A percentile compares a stretch with the other conserved stretches of the same genome.
phyloP scores from a whole-genome alignment of 1,284 basidiomycete genomes.

The Fistulinella staudtii region DNA sequence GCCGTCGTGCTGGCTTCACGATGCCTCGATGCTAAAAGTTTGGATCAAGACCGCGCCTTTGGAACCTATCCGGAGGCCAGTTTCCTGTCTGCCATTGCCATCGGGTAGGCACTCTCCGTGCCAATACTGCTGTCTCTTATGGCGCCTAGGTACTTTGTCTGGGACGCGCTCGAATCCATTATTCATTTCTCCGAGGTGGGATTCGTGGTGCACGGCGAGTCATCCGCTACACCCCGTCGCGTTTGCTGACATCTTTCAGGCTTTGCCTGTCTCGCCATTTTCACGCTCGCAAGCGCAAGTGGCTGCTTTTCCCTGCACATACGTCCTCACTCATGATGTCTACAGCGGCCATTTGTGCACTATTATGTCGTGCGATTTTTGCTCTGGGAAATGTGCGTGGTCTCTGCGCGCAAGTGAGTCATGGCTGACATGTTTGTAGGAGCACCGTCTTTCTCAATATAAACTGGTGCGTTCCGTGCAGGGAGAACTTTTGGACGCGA shows the following conservation, averaged over 20 bases:
- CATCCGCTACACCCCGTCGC: background rate
- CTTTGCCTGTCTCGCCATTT: slow-evolving; percentile 55
- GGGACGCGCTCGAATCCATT: slow-evolving; percentile 50
- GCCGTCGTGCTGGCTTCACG: slow-evolving; percentile 41
- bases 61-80: slow-evolving; percentile 43
- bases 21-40: slow-evolving; percentile 35
- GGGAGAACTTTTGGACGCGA: background rate
- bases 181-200: slow-evolving; percentile 48
- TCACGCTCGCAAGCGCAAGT: slow-evolving; percentile 58
- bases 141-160: slow-evolving; percentile 46
- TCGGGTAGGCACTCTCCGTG: slow-evolving; percentile 36
- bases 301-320: background rate
- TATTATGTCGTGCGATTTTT: slow-evolving; percentile 71
- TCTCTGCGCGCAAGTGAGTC: slow-evolving; percentile 1
- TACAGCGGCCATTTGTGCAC: slow-evolving; percentile 66
- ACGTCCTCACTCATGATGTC: slow-evolving; percentile 5
- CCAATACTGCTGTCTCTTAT: background rate
- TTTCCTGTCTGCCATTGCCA: slow-evolving; percentile 40
- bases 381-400: slow-evolving; percentile 67
- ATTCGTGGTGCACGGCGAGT: slow-evolving; percentile 63
- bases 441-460: slow-evolving; percentile 77
- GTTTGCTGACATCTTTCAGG: slow-evolving; percentile 34
- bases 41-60: slow-evolving; percentile 44
- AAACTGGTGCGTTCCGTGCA: slow-evolving; percentile 52
- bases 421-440: slow-evolving; percentile 34